phyloP scores from a whole-genome alignment of 139 green algal genomes.

The Coccomyxa sp. region DNA sequence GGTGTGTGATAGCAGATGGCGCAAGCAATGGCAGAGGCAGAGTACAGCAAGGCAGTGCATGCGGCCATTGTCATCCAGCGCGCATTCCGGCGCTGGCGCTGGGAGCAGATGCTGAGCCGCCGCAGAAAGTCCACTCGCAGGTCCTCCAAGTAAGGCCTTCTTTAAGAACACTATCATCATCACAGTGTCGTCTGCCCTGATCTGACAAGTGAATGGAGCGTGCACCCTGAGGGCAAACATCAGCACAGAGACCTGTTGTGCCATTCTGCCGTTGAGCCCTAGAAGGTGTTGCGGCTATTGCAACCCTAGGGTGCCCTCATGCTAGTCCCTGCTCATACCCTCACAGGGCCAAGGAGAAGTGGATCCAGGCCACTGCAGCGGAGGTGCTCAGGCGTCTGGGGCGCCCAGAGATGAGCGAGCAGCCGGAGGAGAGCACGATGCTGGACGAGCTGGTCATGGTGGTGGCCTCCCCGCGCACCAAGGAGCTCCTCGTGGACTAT shows the following conservation, averaged over 20 bases:
- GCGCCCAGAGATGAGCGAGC: constrained; percentile 8
- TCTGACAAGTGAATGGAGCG: too few species aligned
- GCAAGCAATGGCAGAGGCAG: too few species aligned
- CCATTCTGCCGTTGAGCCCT: background rate
- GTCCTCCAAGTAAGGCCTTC: too few species aligned
- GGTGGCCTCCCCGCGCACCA: constrained; percentile 39
- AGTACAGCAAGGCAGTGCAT: constrained; percentile 22
- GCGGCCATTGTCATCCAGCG: constrained; percentile 39
- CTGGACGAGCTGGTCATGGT: constrained; percentile 48
- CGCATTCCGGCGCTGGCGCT: constrained; percentile 27
- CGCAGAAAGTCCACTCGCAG: background rate
- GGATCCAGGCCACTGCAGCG: constrained; percentile 4
- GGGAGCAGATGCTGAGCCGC: background rate
- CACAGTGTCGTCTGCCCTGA: too few species aligned
- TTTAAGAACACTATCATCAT: too few species aligned
- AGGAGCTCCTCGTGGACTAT: constrained; percentile 33
- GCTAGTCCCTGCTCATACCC: background rate
- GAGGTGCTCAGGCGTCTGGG: constrained; percentile 5
- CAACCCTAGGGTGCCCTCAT: background rate
- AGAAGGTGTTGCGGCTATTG: too few species aligned
- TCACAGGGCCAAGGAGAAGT: background rate
- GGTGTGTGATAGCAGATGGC: too few species aligned
- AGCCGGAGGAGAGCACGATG: constrained; percentile 7
- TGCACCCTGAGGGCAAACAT: too few species aligned
- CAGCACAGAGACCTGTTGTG: background rate